Conservation (phyloP, 2,329 filamentous ascomycete genomes). For the Setomelanomma holmii region DNA sequence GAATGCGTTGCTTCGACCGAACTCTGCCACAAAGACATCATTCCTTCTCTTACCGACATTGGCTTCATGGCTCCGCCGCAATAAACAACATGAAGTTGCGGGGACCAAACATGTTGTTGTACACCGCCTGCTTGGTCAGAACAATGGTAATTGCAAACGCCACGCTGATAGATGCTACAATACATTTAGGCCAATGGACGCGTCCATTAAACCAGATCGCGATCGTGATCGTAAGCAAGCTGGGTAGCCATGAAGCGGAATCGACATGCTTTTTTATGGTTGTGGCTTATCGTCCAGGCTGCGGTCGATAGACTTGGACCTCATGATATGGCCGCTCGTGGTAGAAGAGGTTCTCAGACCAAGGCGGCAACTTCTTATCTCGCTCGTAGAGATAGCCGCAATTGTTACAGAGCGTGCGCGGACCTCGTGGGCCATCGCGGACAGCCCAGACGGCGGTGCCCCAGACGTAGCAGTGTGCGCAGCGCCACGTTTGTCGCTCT, state of each 20-base stretch:
- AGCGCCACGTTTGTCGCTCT: conserved; percentile 86
- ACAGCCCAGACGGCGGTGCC: conserved; percentile 94
- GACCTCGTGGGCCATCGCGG: conserved; percentile 84
- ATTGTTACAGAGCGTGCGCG: conserved; percentile 88
- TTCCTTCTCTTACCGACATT: background rate
- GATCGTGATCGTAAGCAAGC: background rate
- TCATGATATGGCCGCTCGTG: conserved; percentile 47
- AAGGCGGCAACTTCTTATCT: conserved; percentile 80
- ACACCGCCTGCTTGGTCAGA: background rate
- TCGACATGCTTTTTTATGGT: background rate
- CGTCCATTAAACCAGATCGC: background rate
- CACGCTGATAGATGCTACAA: conserved; percentile 32
- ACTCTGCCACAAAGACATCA: background rate
- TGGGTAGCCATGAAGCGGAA: background rate
- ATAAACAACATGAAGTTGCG: background rate
- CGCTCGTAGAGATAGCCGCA: conserved; percentile 90
- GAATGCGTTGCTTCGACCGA: background rate
- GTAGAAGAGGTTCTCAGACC: conserved; percentile 73
- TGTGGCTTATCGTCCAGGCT: conserved; percentile 12
- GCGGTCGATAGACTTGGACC: conserved; percentile 27
- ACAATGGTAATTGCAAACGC: conserved; percentile 17
- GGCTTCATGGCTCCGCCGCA: background rate
- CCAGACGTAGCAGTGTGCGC: conserved; percentile 85
- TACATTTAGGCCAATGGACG: background rate
- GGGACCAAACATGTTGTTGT: background rate